Evolutionary conservation across 2,329 filamentous ascomycete species (phyloP).

Genomic region (Lecanoromycetidae sp.): DNA sequence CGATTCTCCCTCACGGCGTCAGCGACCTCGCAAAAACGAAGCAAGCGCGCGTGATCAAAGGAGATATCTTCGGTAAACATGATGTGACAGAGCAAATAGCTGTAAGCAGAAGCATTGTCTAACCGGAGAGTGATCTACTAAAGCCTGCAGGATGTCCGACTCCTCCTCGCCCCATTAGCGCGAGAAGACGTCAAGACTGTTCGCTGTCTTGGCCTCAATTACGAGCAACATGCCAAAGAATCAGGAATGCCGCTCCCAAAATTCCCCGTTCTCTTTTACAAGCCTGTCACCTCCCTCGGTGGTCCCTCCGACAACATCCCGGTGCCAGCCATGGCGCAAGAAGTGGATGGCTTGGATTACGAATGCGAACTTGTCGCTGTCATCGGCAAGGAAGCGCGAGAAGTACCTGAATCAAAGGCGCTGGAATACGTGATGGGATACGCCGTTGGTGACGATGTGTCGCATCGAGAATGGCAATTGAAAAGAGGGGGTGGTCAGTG

Average conservation of each 20-base stretch:
- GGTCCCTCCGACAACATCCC: slow-evolving; percentile 57
- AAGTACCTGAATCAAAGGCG: slow-evolving; percentile 54
- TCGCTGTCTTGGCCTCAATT: slow-evolving; percentile 59
- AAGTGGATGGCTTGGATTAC: slow-evolving; percentile 58
- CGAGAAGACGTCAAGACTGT: slow-evolving; percentile 53
- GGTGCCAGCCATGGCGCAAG: slow-evolving; percentile 53
- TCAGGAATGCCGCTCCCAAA: slow-evolving; percentile 52
- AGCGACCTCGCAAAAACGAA: slow-evolving; percentile 50
- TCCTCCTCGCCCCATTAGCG: slow-evolving; percentile 52
- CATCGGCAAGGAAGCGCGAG: slow-evolving; percentile 53
- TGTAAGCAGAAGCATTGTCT: background rate
- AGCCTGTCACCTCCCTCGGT: slow-evolving; percentile 53
- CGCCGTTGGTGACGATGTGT: slow-evolving; percentile 66
- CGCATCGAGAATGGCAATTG: slow-evolving; percentile 65
- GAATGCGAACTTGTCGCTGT: slow-evolving; percentile 67
- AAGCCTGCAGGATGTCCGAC: slow-evolving; percentile 28
- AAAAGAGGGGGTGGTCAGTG: slow-evolving; percentile 57
- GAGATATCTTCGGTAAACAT: slow-evolving; percentile 54
- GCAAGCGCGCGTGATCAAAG: slow-evolving; percentile 50
- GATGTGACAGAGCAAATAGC: slow-evolving; percentile 51
- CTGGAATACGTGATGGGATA: slow-evolving; percentile 66
- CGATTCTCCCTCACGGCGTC: slow-evolving; percentile 50
- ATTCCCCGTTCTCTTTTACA: slow-evolving; percentile 64
- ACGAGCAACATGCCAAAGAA: slow-evolving; percentile 59
- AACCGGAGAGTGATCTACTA: background rate